Percentiles rank a stretch among this genome's conserved stretches.
phyloP scores from a whole-genome alignment of 495 filamentous ascomycete species.

The Xylaria longipes region DNA sequence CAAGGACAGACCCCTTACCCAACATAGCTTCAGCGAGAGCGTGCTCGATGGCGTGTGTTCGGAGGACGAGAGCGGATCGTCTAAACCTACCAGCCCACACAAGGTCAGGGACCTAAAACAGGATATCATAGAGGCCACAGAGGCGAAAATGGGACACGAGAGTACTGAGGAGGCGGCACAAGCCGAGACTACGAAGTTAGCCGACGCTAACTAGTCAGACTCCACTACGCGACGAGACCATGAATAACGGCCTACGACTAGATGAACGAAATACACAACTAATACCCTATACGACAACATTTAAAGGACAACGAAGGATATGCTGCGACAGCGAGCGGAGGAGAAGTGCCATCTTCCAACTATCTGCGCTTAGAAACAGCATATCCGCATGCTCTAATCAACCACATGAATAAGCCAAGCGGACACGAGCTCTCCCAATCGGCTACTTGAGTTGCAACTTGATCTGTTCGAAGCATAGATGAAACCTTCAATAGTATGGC shows the following conservation, averaged over 20 bases:
- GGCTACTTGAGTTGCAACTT: neutral
- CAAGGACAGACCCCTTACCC: conserved; percentile 36
- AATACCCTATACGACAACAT: neutral
- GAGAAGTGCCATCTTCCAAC: neutral
- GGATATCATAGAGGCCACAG: neutral
- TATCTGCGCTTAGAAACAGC: neutral
- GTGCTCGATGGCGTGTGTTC: conserved; percentile 46
- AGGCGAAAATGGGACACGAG: neutral
- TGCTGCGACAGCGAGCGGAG: neutral
- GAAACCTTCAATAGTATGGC: neutral
- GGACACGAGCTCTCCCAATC: neutral
- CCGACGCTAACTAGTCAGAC: neutral
- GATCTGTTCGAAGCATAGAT: too few species aligned
- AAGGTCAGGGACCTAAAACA: conserved; percentile 16
- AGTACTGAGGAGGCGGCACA: conserved; percentile 11
- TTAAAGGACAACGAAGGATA: neutral
- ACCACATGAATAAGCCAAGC: neutral
- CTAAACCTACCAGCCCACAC: conserved; percentile 36
- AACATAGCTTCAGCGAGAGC: conserved; percentile 49
- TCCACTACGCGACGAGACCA: neutral
- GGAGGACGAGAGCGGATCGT: conserved; percentile 37
- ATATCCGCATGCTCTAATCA: neutral
- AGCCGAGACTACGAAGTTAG: neutral
- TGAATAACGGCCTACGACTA: conserved; percentile 10
- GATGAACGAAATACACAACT: neutral